phyloP scores from a whole-genome alignment of 2,329 filamentous ascomycete genomes.

The Bipolaris zeicola region DNA sequence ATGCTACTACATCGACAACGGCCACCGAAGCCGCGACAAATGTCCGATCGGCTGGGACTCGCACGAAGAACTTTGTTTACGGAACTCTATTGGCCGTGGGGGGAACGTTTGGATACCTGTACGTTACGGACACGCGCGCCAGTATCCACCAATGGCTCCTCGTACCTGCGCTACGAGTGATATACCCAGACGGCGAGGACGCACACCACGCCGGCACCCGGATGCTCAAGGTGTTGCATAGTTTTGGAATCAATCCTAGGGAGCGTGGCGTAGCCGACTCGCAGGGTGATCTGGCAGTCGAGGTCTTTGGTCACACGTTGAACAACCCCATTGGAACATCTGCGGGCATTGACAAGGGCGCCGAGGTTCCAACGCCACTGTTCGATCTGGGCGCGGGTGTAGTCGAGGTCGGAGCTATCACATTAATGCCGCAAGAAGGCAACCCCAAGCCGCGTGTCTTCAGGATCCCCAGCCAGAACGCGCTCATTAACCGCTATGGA shows the following conservation, averaged over 20 bases:
- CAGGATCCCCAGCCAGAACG: constrained; percentile 79
- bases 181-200: constrained; percentile 81
- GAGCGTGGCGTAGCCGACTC: constrained; percentile 71
- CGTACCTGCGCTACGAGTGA: constrained; percentile 66
- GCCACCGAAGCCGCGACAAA: constrained; percentile 38
- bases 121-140: constrained; percentile 60
- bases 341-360: constrained; percentile 95
- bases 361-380: constrained; percentile 81
- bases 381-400: constrained; percentile 84
- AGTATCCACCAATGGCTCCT: constrained; percentile 59
- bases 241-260: constrained; percentile 76
- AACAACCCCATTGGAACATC: constrained; percentile 91
- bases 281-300: constrained; percentile 60
- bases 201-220: constrained; percentile 83
- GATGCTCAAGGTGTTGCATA: constrained; percentile 73
- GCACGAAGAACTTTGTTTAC: constrained; percentile 57
- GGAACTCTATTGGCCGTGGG: constrained; percentile 61
- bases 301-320: constrained; percentile 78
- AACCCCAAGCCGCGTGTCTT: constrained; percentile 91
- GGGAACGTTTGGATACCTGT: constrained; percentile 55
- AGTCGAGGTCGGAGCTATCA: constrained; percentile 91
- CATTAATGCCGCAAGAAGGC: constrained; percentile 82
- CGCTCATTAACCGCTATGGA: constrained; percentile 93
- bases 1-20: constrained; percentile 27
- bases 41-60: constrained; percentile 49